phyloP scores from a whole-genome alignment of 2,329 filamentous ascomycete species.

The Sporothrix luriei region DNA sequence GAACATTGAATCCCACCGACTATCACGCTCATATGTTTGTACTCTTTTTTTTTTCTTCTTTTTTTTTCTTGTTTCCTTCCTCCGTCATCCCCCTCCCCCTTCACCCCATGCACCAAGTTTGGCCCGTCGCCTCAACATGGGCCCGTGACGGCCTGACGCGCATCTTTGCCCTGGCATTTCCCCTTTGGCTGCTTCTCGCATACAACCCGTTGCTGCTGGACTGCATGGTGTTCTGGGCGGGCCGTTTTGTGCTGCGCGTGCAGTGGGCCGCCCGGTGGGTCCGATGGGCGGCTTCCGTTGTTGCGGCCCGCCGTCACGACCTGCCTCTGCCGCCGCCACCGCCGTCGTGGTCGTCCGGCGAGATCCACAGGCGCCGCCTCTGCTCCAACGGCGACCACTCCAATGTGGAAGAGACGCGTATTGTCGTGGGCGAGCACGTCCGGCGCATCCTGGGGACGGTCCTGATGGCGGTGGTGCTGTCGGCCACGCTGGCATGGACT shows the following conservation, averaged over 20 bases:
- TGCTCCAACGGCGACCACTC: conserved; percentile 31
- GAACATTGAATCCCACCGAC: conserved; percentile 8
- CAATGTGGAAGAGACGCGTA: conserved; percentile 27
- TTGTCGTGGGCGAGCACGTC: conserved; percentile 20
- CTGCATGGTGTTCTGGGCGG: conserved; percentile 10
- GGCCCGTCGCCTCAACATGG: conserved; percentile 1
- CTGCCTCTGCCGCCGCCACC: neutral
- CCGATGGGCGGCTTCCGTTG: neutral
- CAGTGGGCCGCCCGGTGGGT: neutral
- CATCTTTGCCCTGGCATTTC: neutral
- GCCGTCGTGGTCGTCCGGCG: neutral
- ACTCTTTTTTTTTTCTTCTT: neutral
- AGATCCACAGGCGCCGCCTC: neutral
- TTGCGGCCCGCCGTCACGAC: neutral
- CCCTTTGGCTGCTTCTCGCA: conserved; percentile 4
- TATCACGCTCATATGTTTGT: neutral
- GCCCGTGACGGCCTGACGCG: neutral
- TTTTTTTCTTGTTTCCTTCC: neutral
- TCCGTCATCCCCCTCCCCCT: neutral
- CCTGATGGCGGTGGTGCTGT: neutral
- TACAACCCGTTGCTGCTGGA: conserved; percentile 1
- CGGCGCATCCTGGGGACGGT: conserved; percentile 6
- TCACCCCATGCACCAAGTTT: neutral
- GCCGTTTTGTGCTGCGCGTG: neutral
- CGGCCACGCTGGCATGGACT: too few species aligned